Evolutionary conservation across 139 green algal genomes (phyloP).

Genomic region (Chlamydomonas incerta): DNA sequence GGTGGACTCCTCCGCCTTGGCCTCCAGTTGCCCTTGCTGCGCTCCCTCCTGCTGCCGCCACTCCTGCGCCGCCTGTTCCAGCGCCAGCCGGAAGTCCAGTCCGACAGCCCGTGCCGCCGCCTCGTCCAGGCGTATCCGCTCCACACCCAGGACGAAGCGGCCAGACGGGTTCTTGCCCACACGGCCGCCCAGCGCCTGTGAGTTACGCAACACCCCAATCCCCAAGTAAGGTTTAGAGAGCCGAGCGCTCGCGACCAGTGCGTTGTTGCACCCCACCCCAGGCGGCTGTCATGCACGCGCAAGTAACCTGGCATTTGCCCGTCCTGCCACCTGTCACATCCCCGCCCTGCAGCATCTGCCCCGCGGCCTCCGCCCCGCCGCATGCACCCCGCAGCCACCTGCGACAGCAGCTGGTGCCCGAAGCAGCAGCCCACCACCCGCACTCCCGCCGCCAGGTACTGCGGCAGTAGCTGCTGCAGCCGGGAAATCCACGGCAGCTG

Average conservation of each 20-base stretch:
- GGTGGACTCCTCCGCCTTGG: no score
- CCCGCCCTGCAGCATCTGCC: no score
- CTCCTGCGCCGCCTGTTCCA: neutral
- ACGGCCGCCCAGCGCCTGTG: slow-evolving; percentile 54
- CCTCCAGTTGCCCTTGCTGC: no score
- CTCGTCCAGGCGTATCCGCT: neutral
- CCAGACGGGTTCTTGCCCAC: slow-evolving; percentile 66
- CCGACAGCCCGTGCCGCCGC: neutral
- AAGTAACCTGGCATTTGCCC: no score
- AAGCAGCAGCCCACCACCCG: slow-evolving; percentile 67
- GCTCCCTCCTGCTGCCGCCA: neutral
- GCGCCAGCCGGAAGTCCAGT: neutral
- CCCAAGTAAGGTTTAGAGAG: no score
- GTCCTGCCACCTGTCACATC: no score
- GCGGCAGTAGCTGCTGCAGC: slow-evolving; percentile 45
- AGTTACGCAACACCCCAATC: no score
- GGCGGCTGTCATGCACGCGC: no score
- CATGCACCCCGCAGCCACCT: neutral
- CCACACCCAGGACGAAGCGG: slow-evolving; percentile 50
- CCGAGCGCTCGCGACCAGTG: no score
- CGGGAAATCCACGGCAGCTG: slow-evolving; percentile 54
- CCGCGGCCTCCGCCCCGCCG: no score
- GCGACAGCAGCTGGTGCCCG: slow-evolving; percentile 59
- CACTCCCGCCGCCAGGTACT: neutral
- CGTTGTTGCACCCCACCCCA: no score